Percentiles rank a stretch among this genome's conserved stretches.
Conservation (phyloP, 768 basidiomycete genomes). For the Termitomyces sp. region DNA sequence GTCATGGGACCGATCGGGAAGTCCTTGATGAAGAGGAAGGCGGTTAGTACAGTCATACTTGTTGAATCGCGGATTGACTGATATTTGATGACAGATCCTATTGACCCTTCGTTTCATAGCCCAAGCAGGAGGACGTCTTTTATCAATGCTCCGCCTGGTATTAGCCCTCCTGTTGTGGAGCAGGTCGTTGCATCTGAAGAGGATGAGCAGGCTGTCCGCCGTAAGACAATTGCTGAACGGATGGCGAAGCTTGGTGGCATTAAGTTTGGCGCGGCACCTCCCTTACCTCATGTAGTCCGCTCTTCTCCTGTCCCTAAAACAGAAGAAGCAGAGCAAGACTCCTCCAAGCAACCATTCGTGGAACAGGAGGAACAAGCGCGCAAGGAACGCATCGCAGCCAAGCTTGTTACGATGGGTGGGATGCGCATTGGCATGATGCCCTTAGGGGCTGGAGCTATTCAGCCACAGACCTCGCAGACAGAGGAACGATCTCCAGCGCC, state of each 20-base stretch:
- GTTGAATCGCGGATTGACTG: background rate
- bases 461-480: slow-evolving; percentile 24
- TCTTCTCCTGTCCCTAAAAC: slow-evolving; percentile 29
- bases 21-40: slow-evolving; percentile 59
- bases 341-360: slow-evolving; percentile 23
- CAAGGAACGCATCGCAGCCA: slow-evolving; percentile 47
- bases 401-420: slow-evolving; percentile 50
- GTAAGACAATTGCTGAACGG: slow-evolving; percentile 81
- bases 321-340: slow-evolving; percentile 18
- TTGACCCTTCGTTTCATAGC: slow-evolving; percentile 58
- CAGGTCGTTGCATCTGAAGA: slow-evolving; percentile 19
- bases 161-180: slow-evolving; percentile 9
- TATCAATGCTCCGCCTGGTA: slow-evolving; percentile 13
- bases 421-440: slow-evolving; percentile 57
- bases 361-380: slow-evolving; percentile 61
- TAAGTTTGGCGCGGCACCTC: slow-evolving; percentile 64
- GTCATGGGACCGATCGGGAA: slow-evolving; percentile 25
- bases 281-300: slow-evolving; percentile 30
- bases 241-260: slow-evolving; percentile 92
- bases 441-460: slow-evolving; percentile 25
- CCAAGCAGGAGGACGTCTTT: slow-evolving; percentile 37
- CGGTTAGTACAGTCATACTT: slow-evolving; percentile 31
- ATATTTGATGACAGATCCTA: slow-evolving; percentile 44
- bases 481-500: slow-evolving; percentile 14
- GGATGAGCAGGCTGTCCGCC: slow-evolving; percentile 46